Evolutionary conservation across 2,329 filamentous ascomycete species (phyloP).

Genomic region (Trichoderma sp.): DNA sequence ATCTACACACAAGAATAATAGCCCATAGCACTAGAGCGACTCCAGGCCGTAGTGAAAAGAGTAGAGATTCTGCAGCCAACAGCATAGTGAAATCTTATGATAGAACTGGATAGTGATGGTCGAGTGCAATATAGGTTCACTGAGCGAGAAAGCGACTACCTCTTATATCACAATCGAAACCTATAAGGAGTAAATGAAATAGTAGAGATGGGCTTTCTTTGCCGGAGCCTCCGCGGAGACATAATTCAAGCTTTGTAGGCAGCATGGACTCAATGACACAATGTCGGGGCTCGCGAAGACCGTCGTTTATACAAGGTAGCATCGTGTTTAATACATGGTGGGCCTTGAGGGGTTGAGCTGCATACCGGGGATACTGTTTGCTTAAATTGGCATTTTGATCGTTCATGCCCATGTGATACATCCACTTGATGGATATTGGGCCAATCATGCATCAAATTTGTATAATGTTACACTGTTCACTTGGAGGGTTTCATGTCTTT

Average conservation of each 20-base stretch:
- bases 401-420: background rate
- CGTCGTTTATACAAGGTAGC: background rate
- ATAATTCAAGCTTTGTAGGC: background rate
- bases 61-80: background rate
- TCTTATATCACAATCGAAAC: background rate
- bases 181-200: background rate
- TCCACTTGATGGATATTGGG: background rate
- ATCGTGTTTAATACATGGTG: conserved; percentile 28
- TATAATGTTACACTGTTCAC: background rate
- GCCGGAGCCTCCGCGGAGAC: background rate
- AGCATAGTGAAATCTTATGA: background rate
- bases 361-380: background rate
- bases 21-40: background rate
- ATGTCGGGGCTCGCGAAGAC: background rate
- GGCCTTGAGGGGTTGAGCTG: conserved; percentile 47
- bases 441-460: background rate
- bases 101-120: background rate
- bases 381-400: background rate
- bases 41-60: background rate
- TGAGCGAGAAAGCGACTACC: background rate
- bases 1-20: background rate
- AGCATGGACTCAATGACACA: background rate
- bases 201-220: background rate
- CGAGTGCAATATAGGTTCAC: background rate
- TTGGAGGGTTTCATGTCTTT: conserved; percentile 34